Evolutionary conservation across 306 rosid genomes (phyloP).

Genomic region (Cucurbita maxima): DNA sequence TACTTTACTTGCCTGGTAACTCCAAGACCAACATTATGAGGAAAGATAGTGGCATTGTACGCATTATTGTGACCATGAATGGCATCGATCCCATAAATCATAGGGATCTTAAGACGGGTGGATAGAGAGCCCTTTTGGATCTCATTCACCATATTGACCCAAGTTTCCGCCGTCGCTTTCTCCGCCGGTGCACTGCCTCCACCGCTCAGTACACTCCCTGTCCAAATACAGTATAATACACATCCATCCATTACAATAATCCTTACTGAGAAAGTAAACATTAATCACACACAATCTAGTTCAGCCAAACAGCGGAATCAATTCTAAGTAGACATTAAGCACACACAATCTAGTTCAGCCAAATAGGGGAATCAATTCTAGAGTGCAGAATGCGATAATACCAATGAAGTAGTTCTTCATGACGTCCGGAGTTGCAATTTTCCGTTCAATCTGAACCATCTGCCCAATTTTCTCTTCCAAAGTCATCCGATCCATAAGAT

Average conservation of each 20-base stretch:
- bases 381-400: constrained; percentile 9
- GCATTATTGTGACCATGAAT: constrained; percentile 94
- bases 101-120: constrained; percentile 84
- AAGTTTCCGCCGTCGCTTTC: constrained; percentile 58
- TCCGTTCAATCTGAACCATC: constrained; percentile 79
- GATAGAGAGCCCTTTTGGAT: constrained; percentile 63
- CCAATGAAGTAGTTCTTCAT: constrained; percentile 65
- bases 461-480: constrained; percentile 81
- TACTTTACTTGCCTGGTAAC: constrained; percentile 62
- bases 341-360: not conserved
- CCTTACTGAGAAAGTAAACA: too few relatives aligned
- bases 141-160: constrained; percentile 73
- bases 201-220: constrained; percentile 97
- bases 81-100: constrained; percentile 96
- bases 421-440: constrained; percentile 46
- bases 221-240: not conserved
- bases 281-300: not conserved
- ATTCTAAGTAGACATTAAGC: not conserved
- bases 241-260: too few relatives aligned
- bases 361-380: not conserved
- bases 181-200: constrained; percentile 92
- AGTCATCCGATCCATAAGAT: constrained; percentile 54
- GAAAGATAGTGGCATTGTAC: constrained; percentile 70
- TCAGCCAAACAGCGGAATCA: too few relatives aligned
- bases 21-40: constrained; percentile 92